Percentiles rank a stretch among this genome's conserved stretches.
These are phyloP conservation scores for Aspergillus versicolor DNA, from an alignment of 2,329 filamentous ascomycete genomes.

Conservation along the genomic window DNA sequence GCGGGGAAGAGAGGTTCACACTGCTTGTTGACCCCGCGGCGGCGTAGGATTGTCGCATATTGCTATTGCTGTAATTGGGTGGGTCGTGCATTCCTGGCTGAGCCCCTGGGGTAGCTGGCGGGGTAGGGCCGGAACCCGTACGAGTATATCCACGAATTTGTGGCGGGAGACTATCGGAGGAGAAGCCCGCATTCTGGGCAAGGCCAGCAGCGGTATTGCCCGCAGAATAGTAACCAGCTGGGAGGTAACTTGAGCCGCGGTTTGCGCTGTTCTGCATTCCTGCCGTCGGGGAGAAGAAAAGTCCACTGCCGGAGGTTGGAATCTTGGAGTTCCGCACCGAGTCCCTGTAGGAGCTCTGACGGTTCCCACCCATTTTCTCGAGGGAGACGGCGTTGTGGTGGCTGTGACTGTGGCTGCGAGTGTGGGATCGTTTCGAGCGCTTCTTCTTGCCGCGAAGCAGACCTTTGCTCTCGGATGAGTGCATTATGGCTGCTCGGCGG, in stretches of 20 bases:
- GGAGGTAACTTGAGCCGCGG: constrained; percentile 75
- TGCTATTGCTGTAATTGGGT: constrained; percentile 20
- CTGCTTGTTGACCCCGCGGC: constrained; percentile 55
- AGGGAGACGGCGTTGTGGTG: constrained; percentile 21
- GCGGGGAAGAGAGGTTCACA: constrained; percentile 62
- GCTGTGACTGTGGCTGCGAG: constrained; percentile 32
- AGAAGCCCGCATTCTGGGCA: constrained; percentile 34
- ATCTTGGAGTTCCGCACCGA: constrained; percentile 24
- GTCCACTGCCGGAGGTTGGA: constrained; percentile 63
- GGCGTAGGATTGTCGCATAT: constrained; percentile 29
- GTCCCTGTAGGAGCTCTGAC: constrained; percentile 10
- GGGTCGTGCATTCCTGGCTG: constrained; percentile 39
- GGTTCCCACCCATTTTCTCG: constrained; percentile 6
- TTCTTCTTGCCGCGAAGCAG: constrained; percentile 52
- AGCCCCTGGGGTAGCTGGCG: constrained; percentile 64
- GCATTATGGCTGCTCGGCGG: constrained; percentile 75
- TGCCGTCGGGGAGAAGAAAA: constrained; percentile 95
- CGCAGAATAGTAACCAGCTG: constrained; percentile 86
- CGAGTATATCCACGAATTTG: constrained; percentile 56
- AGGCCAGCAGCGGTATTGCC: constrained; percentile 54
- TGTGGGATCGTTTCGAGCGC: constrained; percentile 25
- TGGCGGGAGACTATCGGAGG: constrained; percentile 61
- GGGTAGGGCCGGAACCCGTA: constrained; percentile 53
- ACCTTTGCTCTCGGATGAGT: constrained; percentile 71
- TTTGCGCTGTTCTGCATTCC: constrained; percentile 55